Base-by-base conservation (phyloP, 2,329 filamentous ascomycete species). In the Scytalidium sp. region DNA sequence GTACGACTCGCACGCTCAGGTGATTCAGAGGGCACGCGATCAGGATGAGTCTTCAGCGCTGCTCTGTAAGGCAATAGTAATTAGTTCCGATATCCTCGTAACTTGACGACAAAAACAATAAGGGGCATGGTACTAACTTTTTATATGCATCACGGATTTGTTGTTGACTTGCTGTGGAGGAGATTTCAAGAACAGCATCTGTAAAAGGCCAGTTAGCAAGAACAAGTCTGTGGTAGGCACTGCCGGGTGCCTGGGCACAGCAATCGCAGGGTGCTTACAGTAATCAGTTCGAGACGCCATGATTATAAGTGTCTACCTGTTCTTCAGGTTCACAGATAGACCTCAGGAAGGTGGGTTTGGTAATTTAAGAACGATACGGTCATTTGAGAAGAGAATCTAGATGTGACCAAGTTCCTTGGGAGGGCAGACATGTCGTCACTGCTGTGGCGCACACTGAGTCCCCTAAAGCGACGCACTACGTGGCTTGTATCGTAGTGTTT, bases 131-230 rank as follows among this genome's bases (percentile, higher is more conserved):
- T 7, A 39, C 57, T 32, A 60, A 89, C 87, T 87, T 87, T 69
- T 99, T 99, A 77, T 97, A 99, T 45, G 92, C 94, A 76, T 90
- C 88, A 60, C 93, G 88, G 65, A 99, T 86, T 67, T 97, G 88
- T 63, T 91, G 84, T 51, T 85, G 82, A 0, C 84, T 87, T 27
- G 93, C 91, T 59, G 79, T 86, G 29, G 89, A 80, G 46, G 84
- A 67, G 53, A 96, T 70, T 56, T 87, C 87, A 45, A 96, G 84
- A 56, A 88, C 80, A 45, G 80, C 83, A 72, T 93, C 88, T 92
- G 46, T 21, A 23, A 4, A 41, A 13, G 7, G 8, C 13, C 13
- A 15, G 32, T 36, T 36, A 36, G 32, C 11, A 7, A 8, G n/a
- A n/a, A n/a, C n/a, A n/a, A n/a, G n/a, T n/a, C n/a, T n/a, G n/a